phyloP scores from a whole-genome alignment of 768 basidiomycete species.

The Kwoniella sp. region DNA sequence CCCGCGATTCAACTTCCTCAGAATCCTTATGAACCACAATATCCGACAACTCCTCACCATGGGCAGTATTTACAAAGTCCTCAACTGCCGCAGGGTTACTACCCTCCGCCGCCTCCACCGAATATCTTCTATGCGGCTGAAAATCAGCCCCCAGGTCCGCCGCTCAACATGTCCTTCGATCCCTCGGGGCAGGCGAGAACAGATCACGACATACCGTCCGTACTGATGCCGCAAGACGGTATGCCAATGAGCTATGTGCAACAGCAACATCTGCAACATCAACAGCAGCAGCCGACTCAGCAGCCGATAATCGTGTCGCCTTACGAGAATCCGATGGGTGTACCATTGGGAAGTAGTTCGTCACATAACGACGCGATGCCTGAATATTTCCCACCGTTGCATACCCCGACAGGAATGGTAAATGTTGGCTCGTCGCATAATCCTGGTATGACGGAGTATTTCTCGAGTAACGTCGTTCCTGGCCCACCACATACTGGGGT shows the following conservation, averaged over 20 bases:
- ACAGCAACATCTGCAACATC: constrained; percentile 12
- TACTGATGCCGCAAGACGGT: constrained; percentile 14
- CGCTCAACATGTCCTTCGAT: constrained; percentile 14
- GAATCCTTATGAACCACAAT: constrained; percentile 7
- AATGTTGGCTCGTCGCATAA: constrained; percentile 14
- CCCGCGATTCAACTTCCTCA: constrained; percentile 14
- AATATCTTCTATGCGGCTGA: constrained; percentile 29
- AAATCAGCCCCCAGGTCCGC: constrained; percentile 16
- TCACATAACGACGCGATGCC: constrained; percentile 18
- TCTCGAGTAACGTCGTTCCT: background rate
- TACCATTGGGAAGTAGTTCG: constrained; percentile 17
- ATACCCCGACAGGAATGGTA: constrained; percentile 7
- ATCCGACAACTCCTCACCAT: background rate
- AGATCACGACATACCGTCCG: constrained; percentile 9
- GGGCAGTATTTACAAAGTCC: background rate
- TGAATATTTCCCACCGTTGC: constrained; percentile 19
- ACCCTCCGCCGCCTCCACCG: constrained; percentile 25
- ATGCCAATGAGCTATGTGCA: constrained; percentile 10
- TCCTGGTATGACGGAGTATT: constrained; percentile 15
- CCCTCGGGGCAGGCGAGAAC: background rate
- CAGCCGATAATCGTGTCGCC: constrained; percentile 8
- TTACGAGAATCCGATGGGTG: constrained; percentile 9
- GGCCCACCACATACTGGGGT: background rate
- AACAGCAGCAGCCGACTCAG: constrained; percentile 7
- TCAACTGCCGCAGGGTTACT: constrained; percentile 10